These are phyloP conservation scores for Globisporangium paroecandrum DNA, from an alignment of 352 stramenopile species.

Conservation along the genomic window DNA sequence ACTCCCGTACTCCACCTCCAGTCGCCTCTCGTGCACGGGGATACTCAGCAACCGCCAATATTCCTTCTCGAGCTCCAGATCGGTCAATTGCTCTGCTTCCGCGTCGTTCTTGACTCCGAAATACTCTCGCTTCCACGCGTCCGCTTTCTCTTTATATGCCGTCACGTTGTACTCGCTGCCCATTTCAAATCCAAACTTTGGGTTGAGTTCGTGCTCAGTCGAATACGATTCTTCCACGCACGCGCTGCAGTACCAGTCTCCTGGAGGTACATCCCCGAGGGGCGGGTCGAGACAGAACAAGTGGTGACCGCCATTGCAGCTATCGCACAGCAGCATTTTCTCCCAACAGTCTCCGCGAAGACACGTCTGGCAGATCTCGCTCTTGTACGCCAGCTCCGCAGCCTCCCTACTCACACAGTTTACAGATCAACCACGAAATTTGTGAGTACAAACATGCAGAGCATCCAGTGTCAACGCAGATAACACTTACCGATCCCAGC, in stretches of 20 bases:
- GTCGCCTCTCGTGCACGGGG: conserved; percentile 65
- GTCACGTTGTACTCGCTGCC: conserved; percentile 73
- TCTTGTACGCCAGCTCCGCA: conserved; percentile 72
- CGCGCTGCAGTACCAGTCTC: conserved; percentile 78
- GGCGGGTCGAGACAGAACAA: conserved; percentile 73
- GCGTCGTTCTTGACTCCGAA: conserved; percentile 47
- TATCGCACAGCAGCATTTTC: conserved; percentile 75
- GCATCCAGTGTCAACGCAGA: neutral
- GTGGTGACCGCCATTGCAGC: conserved; percentile 80
- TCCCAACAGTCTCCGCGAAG: conserved; percentile 79
- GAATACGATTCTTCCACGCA: conserved; percentile 63
- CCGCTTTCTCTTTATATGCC: conserved; percentile 81
- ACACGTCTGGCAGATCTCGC: conserved; percentile 82
- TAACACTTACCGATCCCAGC: conserved; percentile 49
- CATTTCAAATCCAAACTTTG: conserved; percentile 84
- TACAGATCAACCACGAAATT: neutral
- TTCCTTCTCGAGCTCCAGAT: conserved; percentile 77
- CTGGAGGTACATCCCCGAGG: conserved; percentile 47
- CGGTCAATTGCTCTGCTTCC: conserved; percentile 41
- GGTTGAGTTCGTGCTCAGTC: conserved; percentile 36
- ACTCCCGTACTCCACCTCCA: conserved; percentile 91
- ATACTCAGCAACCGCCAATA: conserved; percentile 88
- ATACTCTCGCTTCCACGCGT: conserved; percentile 79
- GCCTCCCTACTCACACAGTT: conserved; percentile 29
- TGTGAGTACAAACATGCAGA: neutral